phyloP scores from a whole-genome alignment of 2,329 filamentous ascomycete genomes.

The Exophiala xenobiotica region DNA sequence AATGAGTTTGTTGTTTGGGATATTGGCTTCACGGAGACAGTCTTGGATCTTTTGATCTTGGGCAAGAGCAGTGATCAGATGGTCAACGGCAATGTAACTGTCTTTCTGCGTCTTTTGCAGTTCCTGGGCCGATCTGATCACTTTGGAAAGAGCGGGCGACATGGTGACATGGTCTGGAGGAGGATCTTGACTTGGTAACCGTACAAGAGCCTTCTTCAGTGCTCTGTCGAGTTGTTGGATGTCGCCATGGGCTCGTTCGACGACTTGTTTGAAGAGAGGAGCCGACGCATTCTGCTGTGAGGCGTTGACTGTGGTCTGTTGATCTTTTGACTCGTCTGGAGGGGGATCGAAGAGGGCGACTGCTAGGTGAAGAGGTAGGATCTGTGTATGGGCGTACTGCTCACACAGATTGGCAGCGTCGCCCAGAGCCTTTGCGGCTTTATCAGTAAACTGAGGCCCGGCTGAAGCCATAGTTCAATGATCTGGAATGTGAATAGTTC shows the following conservation, averaged over 20 bases:
- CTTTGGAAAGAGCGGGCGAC: constrained; percentile 75
- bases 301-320: constrained; percentile 65
- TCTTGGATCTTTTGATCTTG: constrained; percentile 75
- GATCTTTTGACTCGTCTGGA: constrained; percentile 68
- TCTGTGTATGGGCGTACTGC: constrained; percentile 87
- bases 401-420: constrained; percentile 85
- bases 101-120: constrained; percentile 98
- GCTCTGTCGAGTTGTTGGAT: constrained; percentile 82
- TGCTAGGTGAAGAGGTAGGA: constrained; percentile 85
- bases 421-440: constrained; percentile 83
- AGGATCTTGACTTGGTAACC: constrained; percentile 89
- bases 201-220: constrained; percentile 87
- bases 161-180: constrained; percentile 85
- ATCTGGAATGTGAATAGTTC: constrained; percentile 1
- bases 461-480: constrained; percentile 43
- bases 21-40: constrained; percentile 78
- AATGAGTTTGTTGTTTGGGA: constrained; percentile 86
- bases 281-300: constrained; percentile 61
- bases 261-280: constrained; percentile 90
- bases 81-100: constrained; percentile 89
- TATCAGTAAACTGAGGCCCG: constrained; percentile 76
- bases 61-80: constrained; percentile 80
- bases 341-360: constrained; percentile 52
- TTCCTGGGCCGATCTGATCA: constrained; percentile 81
- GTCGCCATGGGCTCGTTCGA: constrained; percentile 92